These are phyloP conservation scores for Myrica gale DNA, from an alignment of 306 rosid species.

Conservation along the genomic window DNA sequence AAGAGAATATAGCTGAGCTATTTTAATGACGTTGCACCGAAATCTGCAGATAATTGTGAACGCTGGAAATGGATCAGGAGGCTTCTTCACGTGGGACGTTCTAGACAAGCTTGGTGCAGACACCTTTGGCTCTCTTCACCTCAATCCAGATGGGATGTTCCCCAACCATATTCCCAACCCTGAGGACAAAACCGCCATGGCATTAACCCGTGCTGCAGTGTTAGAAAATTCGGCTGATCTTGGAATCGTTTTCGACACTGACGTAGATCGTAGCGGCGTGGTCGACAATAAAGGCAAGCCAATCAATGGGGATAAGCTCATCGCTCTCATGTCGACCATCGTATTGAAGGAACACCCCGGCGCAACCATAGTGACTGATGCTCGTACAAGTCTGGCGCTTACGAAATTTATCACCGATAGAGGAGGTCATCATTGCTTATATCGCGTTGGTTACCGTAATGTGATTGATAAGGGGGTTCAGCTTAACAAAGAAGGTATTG, in stretches of 20 bases:
- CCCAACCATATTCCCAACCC: conserved; percentile 94
- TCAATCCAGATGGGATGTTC: conserved; percentile 87
- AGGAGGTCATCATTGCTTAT: conserved; percentile 80
- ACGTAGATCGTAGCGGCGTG: conserved; percentile 84
- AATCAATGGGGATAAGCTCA: conserved; percentile 76
- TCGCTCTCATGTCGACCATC: conserved; percentile 82
- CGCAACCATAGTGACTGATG: conserved; percentile 74
- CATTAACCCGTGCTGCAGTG: conserved; percentile 71
- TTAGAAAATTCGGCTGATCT: conserved; percentile 64
- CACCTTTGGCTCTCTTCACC: conserved; percentile 85
- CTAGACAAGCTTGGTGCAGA: conserved; percentile 94
- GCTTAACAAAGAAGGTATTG: conserved; percentile 64
- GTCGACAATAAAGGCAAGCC: conserved; percentile 72
- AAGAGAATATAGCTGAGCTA: no score
- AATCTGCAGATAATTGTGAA: conserved; percentile 71
- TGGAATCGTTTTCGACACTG: conserved; percentile 84
- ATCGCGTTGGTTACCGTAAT: conserved; percentile 81
- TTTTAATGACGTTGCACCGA: background rate
- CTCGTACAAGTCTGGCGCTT: conserved; percentile 77
- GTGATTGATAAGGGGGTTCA: conserved; percentile 83
- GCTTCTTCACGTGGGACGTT: conserved; percentile 85
- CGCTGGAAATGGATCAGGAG: conserved; percentile 95
- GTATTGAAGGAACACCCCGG: conserved; percentile 72
- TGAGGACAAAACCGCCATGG: conserved; percentile 83
- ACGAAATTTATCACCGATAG: conserved; percentile 56